Conservation (phyloP, 495 filamentous ascomycete species). For the Durotheca rogersii region DNA sequence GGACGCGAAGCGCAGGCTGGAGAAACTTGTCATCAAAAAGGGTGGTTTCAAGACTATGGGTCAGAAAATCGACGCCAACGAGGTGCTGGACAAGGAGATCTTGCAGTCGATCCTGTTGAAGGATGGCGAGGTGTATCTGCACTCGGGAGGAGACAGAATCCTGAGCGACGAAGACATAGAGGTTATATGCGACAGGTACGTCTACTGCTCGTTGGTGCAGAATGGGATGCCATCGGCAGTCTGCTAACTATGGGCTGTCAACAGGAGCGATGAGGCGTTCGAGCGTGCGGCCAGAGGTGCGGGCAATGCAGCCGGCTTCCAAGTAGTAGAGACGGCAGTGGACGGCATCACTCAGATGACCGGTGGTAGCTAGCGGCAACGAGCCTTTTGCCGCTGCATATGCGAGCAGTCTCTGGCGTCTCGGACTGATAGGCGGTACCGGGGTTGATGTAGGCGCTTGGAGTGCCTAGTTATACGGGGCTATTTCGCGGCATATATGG, state of each 20-base stretch:
- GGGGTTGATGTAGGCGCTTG: no score
- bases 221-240: neutral
- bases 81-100: conserved; percentile 58
- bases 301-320: conserved; percentile 62
- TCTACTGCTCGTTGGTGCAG: neutral
- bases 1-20: conserved; percentile 88
- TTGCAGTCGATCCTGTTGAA: conserved; percentile 60
- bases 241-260: conserved; percentile 19
- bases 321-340: conserved; percentile 63
- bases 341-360: conserved; percentile 45
- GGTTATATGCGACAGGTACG: conserved; percentile 66
- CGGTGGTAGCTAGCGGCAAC: conserved; percentile 12
- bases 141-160: conserved; percentile 59
- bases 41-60: conserved; percentile 69
- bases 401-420: conserved; percentile 12
- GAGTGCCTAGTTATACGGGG: no score
- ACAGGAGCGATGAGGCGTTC: conserved; percentile 83
- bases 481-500: neutral
- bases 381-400: neutral
- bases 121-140: conserved; percentile 64
- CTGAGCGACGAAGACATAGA: conserved; percentile 75
- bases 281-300: conserved; percentile 71
- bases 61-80: conserved; percentile 53
- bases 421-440: neutral
- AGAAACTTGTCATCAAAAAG: conserved; percentile 94